Base-by-base conservation (phyloP, 2,329 filamentous ascomycete genomes). In the Talaromyces islandicus region DNA sequence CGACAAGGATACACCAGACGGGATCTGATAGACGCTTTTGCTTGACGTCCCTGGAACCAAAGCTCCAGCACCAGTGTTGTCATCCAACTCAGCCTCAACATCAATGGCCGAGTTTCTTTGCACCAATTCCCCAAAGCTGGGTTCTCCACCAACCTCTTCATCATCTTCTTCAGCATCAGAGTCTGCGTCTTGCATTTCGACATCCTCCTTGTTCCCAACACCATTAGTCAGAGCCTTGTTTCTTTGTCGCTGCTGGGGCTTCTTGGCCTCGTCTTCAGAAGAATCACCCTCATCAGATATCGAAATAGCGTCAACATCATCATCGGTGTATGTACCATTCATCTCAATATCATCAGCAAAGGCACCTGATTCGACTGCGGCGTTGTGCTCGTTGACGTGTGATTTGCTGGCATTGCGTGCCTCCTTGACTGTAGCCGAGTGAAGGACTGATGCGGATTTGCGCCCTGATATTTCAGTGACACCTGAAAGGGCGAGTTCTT, bases 91-190 rank as follows among this genome's bases (percentile, higher is more conserved):
- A 30, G 74, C 75, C 65, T 76, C 75, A 12, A 96, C 90, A 66
- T 96, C 90, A 68, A 96, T 88, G 55, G 88, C 84, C 60, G 87
- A 85, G 66, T 85, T 81, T 53, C 83, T 83, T 64, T 87, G 88
- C 48, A 96, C 81, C 52, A 95, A 85, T 71, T 97, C 93, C 67
- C 92, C 93, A 72, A 97, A 96, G 0, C 91, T 90, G 3, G 91
- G 89, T 64, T 84, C 83, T 21, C 69, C 77, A 19, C 68, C 68
- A 59, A 72, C 73, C 43, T 80, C 78, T 46, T 77, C 79, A 43
- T 74, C 71, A 38, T 71, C 66, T 21, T 66, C 68, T 10, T 65
- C 62, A 19, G 38, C 62, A 30, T 41, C 60, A 21, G 46, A 48
- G 32, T n/a, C 57, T 10, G 41, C 71, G n/a, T 73, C 73, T 52